phyloP scores from a whole-genome alignment of 164 flowering plant species.

The Annona squamosa region DNA sequence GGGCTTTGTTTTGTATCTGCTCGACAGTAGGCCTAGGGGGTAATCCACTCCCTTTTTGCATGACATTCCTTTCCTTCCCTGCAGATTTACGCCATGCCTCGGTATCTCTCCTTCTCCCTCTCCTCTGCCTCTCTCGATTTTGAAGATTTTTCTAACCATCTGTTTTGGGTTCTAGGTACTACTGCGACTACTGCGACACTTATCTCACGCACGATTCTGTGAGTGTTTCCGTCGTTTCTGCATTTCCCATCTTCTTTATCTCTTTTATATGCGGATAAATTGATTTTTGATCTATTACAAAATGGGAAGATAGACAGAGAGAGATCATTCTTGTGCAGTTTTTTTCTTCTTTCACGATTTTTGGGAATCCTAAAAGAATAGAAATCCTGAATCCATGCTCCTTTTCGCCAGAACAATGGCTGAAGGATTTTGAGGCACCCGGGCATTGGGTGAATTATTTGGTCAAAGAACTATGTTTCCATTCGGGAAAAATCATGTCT shows the following conservation, averaged over 20 bases:
- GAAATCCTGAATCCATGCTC: too few species aligned
- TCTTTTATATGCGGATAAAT: neutral
- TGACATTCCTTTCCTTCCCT: neutral
- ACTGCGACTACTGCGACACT: conserved; percentile 95
- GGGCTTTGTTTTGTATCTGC: neutral
- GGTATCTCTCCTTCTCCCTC: neutral
- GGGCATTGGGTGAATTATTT: too few species aligned
- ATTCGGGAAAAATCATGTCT: too few species aligned
- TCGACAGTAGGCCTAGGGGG: neutral
- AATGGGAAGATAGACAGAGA: too few species aligned
- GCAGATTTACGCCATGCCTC: neutral
- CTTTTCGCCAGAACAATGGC: too few species aligned
- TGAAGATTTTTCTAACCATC: neutral
- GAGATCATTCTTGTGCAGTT: too few species aligned
- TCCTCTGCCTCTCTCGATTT: neutral
- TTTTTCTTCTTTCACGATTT: too few species aligned
- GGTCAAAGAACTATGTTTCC: too few species aligned
- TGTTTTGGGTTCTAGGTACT: conserved; percentile 41
- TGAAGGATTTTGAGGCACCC: too few species aligned
- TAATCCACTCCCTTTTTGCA: neutral
- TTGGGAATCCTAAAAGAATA: too few species aligned
- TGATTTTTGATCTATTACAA: too few species aligned
- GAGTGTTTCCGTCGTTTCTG: conserved; percentile 19
- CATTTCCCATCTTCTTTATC: neutral
- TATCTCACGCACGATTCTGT: conserved; percentile 97